phyloP scores from a whole-genome alignment of 306 rosid species.

The Bauhinia variegata region DNA sequence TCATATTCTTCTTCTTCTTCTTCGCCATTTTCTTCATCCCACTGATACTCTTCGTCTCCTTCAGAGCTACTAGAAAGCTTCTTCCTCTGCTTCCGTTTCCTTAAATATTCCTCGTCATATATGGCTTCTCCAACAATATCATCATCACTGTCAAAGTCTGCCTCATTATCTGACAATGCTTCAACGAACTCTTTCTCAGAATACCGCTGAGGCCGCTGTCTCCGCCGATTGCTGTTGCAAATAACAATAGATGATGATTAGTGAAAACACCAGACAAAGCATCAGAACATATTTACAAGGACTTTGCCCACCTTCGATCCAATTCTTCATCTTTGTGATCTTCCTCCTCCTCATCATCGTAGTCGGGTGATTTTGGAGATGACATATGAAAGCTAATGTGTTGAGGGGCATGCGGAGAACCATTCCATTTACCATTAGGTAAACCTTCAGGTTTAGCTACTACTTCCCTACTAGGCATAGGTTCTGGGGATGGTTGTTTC shows the following conservation, averaged over 20 bases:
- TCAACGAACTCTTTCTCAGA: slow-evolving; percentile 83
- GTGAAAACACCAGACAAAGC: slow-evolving; percentile 28
- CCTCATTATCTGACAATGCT: slow-evolving; percentile 76
- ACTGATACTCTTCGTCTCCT: slow-evolving; percentile 91
- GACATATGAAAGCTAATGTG: slow-evolving; percentile 60
- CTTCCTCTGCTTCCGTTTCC: slow-evolving; percentile 83
- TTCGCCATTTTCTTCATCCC: slow-evolving; percentile 91
- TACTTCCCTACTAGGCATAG: slow-evolving; percentile 61
- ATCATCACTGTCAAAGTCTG: slow-evolving; percentile 86
- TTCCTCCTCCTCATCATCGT: slow-evolving; percentile 55
- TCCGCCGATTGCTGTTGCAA: slow-evolving; percentile 66
- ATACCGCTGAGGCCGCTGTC: slow-evolving; percentile 88
- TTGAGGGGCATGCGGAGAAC: slow-evolving; percentile 58
- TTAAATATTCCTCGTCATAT: slow-evolving; percentile 90
- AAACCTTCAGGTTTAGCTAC: slow-evolving; percentile 63
- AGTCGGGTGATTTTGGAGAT: slow-evolving; percentile 77
- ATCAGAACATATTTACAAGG: slow-evolving; percentile 3
- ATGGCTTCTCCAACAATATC: slow-evolving; percentile 97
- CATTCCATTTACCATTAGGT: slow-evolving; percentile 76
- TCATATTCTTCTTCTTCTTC: slow-evolving; percentile 96
- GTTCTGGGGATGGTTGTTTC: slow-evolving; percentile 83
- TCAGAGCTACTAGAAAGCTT: slow-evolving; percentile 90
- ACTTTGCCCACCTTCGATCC: slow-evolving; percentile 71
- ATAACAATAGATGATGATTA: slow-evolving; percentile 35
- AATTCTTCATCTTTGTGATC: slow-evolving; percentile 58